Evolutionary conservation across 164 flowering plant genomes (phyloP).

Genomic region (Dillenia suffruticosa): DNA sequence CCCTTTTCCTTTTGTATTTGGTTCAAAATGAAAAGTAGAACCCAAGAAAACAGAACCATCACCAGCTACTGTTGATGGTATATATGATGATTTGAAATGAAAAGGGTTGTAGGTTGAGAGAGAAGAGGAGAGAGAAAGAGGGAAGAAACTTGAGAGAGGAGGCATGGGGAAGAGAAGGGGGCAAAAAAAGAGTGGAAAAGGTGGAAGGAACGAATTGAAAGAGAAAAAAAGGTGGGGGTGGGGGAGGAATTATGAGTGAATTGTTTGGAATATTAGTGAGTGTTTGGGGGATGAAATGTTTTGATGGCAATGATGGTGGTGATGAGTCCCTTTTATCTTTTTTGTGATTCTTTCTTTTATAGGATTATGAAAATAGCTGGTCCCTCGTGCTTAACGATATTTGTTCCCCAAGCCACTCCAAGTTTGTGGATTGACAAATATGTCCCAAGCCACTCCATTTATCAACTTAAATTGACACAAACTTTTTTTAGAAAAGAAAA

Average conservation of each 20-base stretch:
- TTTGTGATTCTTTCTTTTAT: not conserved
- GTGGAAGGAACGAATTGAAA: no score
- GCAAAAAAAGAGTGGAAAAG: no score
- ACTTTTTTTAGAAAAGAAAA: no score
- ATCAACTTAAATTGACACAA: no score
- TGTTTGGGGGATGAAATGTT: conserved; percentile 21
- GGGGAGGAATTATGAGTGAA: conserved; percentile 4
- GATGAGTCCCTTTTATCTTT: conserved; percentile 16
- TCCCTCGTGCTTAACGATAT: no score
- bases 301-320: conserved; percentile 26
- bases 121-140: conserved; percentile 7
- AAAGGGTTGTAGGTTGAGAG: not conserved
- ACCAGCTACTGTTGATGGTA: not conserved
- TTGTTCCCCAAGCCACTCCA: no score
- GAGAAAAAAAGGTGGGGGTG: no score
- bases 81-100: conserved; percentile 2
- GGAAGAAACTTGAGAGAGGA: conserved; percentile 7
- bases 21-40: conserved; percentile 1
- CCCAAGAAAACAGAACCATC: conserved; percentile 1
- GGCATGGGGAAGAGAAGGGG: conserved; percentile 7
- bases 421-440: no score
- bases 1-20: not conserved
- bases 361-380: no score
- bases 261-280: conserved; percentile 20
- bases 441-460: no score